Conservation (phyloP, 345 rosid genomes). For the Linum lewisii region DNA sequence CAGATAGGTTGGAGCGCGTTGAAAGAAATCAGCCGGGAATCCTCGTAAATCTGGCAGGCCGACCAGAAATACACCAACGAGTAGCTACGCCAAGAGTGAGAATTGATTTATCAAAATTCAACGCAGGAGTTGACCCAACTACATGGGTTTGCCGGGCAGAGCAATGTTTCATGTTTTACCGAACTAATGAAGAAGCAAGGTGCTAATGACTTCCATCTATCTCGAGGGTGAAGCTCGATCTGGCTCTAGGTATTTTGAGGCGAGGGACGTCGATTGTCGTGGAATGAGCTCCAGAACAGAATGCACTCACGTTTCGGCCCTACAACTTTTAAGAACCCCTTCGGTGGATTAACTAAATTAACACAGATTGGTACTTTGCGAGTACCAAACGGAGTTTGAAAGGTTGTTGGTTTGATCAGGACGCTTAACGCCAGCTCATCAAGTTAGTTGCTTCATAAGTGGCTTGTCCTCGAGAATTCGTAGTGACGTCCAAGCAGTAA, state of each 20-base stretch:
- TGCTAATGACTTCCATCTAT: background rate
- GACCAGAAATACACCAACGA: too few species aligned
- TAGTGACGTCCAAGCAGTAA: background rate
- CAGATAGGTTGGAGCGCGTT: too few species aligned
- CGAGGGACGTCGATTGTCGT: background rate
- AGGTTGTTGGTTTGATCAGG: background rate
- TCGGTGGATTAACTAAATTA: conserved; percentile 5
- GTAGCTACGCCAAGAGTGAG: background rate
- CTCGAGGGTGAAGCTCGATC: background rate
- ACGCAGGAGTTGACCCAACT: background rate
- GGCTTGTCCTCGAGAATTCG: background rate
- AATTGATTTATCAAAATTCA: background rate
- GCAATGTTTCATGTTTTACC: background rate
- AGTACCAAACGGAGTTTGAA: background rate
- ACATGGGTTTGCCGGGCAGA: background rate
- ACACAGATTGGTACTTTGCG: background rate
- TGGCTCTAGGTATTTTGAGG: background rate
- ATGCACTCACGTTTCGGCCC: background rate
- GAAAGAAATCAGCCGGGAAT: too few species aligned
- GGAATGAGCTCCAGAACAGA: background rate
- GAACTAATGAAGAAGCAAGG: background rate
- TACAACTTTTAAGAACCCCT: too few species aligned
- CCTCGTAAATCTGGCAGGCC: too few species aligned
- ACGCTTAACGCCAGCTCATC: background rate
- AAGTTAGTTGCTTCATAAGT: background rate